Base-by-base conservation (phyloP, 352 stramenopile genomes). In the Globisporangium mamillatum region DNA sequence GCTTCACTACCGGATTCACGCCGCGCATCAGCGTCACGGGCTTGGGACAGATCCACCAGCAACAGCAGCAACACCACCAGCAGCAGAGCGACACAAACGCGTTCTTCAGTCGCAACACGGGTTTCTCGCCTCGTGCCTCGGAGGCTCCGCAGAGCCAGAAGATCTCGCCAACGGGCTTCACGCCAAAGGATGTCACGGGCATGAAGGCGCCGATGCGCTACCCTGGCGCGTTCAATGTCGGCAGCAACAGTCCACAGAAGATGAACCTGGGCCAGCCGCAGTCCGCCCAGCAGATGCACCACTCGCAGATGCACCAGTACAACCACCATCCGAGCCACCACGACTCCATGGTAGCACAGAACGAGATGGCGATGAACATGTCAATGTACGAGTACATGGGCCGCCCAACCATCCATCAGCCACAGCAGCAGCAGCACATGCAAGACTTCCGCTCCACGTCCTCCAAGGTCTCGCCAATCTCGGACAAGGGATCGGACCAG, bases 361-460 rank as follows among this genome's bases (percentile, higher is more conserved):
- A 67, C 18, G 76, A 92, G 44, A 90, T 93, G 76, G 68, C 76
- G 24, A 91, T 92, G 80, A 88, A 79, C 73, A 92, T 95, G 87
- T 60, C 73, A 18, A 93, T 94, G 82, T 93, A 89, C 66, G 88
- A 95, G 63, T 94, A 95, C 75, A 86, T 94, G 78, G 87, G 86
- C 65, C 82, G 88, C 24, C 84, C 83, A 1, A 74, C 72, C 3
- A 72, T 93, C 56, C 75, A 85, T 56, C 82, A 89, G 68, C 73
- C 75, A 24, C 63, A 78, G 55, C 73, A 76, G 65, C 64, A 53
- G 3, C 66, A 74, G 29, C 71, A 75, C 53, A 50, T 59, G 36
- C 54, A 59, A 16, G 68, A 70, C 62, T 60, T 22, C 10, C 60
- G 52, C 75, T 34, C 32, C 9, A 55, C 63, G 14, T 68, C 70